Base-by-base conservation (phyloP, 768 basidiomycete species). In the Suillus plorans region DNA sequence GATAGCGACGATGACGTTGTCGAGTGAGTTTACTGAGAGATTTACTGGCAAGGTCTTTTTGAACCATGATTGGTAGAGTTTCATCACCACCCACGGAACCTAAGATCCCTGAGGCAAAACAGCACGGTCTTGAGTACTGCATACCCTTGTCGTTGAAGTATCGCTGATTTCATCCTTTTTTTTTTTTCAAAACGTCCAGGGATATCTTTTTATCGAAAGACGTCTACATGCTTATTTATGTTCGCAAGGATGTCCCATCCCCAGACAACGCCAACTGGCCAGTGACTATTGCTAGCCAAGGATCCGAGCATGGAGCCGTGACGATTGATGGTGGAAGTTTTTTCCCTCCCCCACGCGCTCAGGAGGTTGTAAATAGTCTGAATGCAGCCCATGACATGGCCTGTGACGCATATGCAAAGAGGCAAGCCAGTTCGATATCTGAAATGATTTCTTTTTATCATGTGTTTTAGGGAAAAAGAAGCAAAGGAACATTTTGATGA, bases 181-280 rank as follows among this genome's bases (percentile, higher is more conserved):
- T 61, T 69, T 41, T 66, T 69, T 61, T 69, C 65, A 69, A 62
- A 52, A 66, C 16, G 28, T 65, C 61, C 69, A 85, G 83, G 65
- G 79, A 81, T 45, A 82, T 91, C 49, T 76, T 76, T 67, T 81
- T 85, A 3, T 95, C 94, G 2, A 91, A 85, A 76, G 94, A 97
- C 69, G 94, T 94, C 7, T 97, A 99, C 77, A 97, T 98, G 95
- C 83, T 98, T 39, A 89, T 99, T 62, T 99, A 98, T 76, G 84
- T 86, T 44, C 85, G 86, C 13, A 82, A 80, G 68, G 70, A 76
- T 36, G 63, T 69, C 22, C 52, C 55, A 42, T 56, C 62, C 45
- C 22, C 66, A 58, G 66, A 67, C 60, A 62, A 63, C 2, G 22
- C 49, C 63, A 34, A 53, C 68, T 67, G 69, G 65, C 67, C 63